Evolutionary conservation across 1,284 basidiomycete species (phyloP), one percentile per base, ranked within the genome.

Genomic region (Rhodotorula sp.): DNA sequence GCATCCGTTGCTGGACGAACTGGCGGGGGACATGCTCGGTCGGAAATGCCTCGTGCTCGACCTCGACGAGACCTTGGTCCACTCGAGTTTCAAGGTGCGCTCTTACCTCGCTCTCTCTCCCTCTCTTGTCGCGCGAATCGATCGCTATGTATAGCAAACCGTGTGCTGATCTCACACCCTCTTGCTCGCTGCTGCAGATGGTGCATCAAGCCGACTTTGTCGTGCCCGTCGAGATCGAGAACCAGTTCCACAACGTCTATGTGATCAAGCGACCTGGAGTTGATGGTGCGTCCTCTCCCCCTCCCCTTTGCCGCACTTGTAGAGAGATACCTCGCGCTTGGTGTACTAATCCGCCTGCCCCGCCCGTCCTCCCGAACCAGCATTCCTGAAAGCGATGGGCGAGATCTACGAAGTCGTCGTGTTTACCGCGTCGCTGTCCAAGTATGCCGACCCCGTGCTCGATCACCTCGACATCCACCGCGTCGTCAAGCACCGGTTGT

Each of bases 201-300:
- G 92, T 97, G 79, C 92, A 90, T 74, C 90, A 93, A 77, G 93
- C 95, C 50, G 97, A 99, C 83, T 99, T 95, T 81, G 92, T 99
- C 73, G 95, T 99, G 0, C 97, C 97, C 1, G 95, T 99, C 60
- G 97, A 99, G 83, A 99, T 99, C 76, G 97, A 99, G 80, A 94
- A 92, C 74, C 89, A 95, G 78, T 92, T 91, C 85, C 95, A 99
- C 82, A 98, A 98, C 79, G 93, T 99, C 72, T 98, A 99, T 82
- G 97, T 99, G 56, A 93, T 99, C 82, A 99, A 99, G 83, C 89
- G 95, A 60, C 95, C 95, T 3, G 95, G 95, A 14, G 97, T 99
- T 38, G 95, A 99, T 83, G 90, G 73, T 70, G 12, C 48, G 68
- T 60, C n/a, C n/a, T n/a, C n/a, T n/a, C n/a, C n/a, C n/a, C n/a